These are phyloP conservation scores for Colletotrichum cereale DNA, from an alignment of 2,329 filamentous ascomycete genomes.

Conservation along the genomic window DNA sequence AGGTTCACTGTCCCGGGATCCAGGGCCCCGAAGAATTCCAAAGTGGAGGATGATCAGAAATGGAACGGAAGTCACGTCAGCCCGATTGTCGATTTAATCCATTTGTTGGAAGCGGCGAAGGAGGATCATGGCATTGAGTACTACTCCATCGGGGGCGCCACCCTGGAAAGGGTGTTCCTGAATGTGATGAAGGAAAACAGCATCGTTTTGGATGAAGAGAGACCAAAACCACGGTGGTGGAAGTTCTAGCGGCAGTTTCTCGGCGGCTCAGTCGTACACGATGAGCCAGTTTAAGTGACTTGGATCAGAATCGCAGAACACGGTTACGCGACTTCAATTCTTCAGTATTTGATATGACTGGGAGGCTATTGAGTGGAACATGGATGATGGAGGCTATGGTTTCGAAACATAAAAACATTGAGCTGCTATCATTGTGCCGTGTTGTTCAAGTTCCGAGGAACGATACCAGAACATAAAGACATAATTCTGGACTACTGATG, in stretches of 20 bases:
- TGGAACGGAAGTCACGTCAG: slow-evolving; percentile 61
- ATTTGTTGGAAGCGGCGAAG: not conserved
- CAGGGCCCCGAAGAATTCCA: not conserved
- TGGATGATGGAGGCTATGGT: no score
- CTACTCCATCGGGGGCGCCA: slow-evolving; percentile 73
- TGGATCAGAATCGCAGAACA: not conserved
- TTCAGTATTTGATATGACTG: not conserved
- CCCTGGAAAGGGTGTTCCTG: slow-evolving; percentile 79
- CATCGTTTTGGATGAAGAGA: slow-evolving; percentile 46
- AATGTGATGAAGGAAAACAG: slow-evolving; percentile 74
- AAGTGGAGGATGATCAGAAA: slow-evolving; percentile 48
- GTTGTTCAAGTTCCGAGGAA: not conserved
- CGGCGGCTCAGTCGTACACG: not conserved
- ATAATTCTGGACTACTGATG: not conserved
- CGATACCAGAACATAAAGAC: not conserved
- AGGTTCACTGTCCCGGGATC: slow-evolving; percentile 52
- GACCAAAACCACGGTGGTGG: not conserved
- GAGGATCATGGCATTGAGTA: not conserved
- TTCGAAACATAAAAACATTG: not conserved
- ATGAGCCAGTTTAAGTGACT: not conserved
- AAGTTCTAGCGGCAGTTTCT: not conserved
- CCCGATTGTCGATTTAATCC: not conserved
- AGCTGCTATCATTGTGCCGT: not conserved
- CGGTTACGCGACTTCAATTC: not conserved
- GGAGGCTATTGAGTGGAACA: not conserved